A percentile compares a stretch with the other conserved stretches of the same genome.
Conservation (phyloP, 345 rosid species). For the Syzygium aqueum region DNA sequence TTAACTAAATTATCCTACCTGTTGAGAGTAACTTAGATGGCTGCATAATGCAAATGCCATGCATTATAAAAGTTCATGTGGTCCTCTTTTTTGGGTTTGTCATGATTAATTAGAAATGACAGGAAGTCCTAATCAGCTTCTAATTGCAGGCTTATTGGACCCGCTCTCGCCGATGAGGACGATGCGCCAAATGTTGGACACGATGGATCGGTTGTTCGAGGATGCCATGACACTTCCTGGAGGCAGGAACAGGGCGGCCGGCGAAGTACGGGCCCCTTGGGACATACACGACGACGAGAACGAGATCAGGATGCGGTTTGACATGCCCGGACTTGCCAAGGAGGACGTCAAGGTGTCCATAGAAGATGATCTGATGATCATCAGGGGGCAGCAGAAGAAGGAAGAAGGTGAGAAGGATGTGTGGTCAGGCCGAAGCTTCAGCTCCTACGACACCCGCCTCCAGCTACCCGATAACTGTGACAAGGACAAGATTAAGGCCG, state of each 20-base stretch:
- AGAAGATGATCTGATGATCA: conserved; percentile 52
- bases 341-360: conserved; percentile 65
- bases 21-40: background rate
- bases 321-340: conserved; percentile 78
- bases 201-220: conserved; percentile 66
- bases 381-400: conserved; percentile 56
- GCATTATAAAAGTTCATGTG: background rate
- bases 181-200: conserved; percentile 70
- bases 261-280: conserved; percentile 60
- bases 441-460: conserved; percentile 50
- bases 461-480: conserved; percentile 48
- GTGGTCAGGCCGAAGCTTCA: conserved; percentile 33
- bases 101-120: background rate
- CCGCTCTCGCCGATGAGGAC: conserved; percentile 68
- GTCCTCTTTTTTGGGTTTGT: background rate
- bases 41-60: background rate
- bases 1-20: background rate
- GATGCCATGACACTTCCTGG: conserved; percentile 33
- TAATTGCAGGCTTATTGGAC: conserved; percentile 42
- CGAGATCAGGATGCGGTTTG: conserved; percentile 75
- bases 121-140: background rate
- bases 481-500: conserved; percentile 58
- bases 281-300: conserved; percentile 71
- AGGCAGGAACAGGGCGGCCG: conserved; percentile 16
- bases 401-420: conserved; percentile 22